These are phyloP conservation scores for Penicillium nordicum DNA, from an alignment of 2,329 filamentous ascomycete genomes.

Conservation along the genomic window DNA sequence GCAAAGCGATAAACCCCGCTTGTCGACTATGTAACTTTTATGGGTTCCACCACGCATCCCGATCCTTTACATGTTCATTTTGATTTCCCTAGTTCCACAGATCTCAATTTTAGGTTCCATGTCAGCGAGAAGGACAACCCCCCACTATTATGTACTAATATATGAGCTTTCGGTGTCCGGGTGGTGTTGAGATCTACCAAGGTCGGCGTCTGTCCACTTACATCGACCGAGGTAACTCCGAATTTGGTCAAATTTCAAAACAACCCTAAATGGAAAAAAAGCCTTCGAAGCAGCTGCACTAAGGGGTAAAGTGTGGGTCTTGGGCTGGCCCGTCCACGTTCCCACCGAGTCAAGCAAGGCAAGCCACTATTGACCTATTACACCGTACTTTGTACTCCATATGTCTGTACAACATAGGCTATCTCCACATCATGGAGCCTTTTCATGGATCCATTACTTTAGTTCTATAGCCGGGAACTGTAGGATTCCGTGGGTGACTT, in stretches of 20 bases:
- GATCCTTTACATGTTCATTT: not conserved
- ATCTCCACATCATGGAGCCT: slow-evolving; percentile 7
- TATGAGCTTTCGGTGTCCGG: not conserved
- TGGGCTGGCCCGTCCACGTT: slow-evolving; percentile 7
- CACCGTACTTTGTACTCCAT: not conserved
- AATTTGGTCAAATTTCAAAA: not conserved
- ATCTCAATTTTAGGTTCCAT: not conserved
- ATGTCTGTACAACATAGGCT: slow-evolving; percentile 1
- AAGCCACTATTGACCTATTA: not conserved
- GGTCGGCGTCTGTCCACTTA: not conserved
- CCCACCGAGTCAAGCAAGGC: not conserved
- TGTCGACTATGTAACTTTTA: not conserved
- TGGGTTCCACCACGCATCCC: not conserved
- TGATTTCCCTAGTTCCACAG: not conserved
- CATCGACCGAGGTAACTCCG: not conserved
- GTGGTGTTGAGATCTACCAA: not conserved
- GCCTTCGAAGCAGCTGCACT: not conserved
- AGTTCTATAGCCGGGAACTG: not conserved
- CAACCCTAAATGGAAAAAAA: not conserved
- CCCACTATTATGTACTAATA: not conserved
- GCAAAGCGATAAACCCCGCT: not conserved
- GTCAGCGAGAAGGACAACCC: not conserved
- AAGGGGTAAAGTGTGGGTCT: slow-evolving; percentile 6
- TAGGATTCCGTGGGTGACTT: slow-evolving; percentile 1
- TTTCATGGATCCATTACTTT: slow-evolving; percentile 1